A percentile compares a stretch with the other conserved stretches of the same genome.
Evolutionary conservation across 2,329 filamentous ascomycete species (phyloP).

Genomic region (Geosmithia putterillii): DNA sequence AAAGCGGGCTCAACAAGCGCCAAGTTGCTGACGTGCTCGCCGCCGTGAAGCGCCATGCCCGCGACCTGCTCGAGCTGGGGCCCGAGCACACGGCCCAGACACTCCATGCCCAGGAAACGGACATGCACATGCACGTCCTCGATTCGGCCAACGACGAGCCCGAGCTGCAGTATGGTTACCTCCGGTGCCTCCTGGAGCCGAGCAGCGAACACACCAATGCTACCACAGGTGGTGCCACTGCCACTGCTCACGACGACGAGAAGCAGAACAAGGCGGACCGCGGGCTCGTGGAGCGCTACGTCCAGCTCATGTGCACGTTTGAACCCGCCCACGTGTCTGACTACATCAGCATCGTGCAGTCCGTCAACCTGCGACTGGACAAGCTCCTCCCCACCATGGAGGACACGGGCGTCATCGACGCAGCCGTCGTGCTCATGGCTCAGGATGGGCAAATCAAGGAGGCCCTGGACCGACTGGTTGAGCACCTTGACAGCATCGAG

Average conservation of each 20-base stretch:
- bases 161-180: constrained; percentile 62
- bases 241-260: constrained; percentile 15
- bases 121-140: constrained; percentile 56
- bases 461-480: constrained; percentile 76
- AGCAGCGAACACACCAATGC: background rate
- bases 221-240: no score
- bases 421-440: constrained; percentile 81
- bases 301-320: constrained; percentile 83
- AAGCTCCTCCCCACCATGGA: constrained; percentile 80
- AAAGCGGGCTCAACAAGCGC: constrained; percentile 50
- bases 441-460: constrained; percentile 72
- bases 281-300: constrained; percentile 68
- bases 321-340: constrained; percentile 72
- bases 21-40: constrained; percentile 60
- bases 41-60: constrained; percentile 53
- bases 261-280: constrained; percentile 27
- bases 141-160: constrained; percentile 46
- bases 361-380: constrained; percentile 67
- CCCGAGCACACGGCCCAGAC: constrained; percentile 52
- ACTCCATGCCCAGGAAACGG: constrained; percentile 47
- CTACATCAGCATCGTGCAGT: constrained; percentile 66
- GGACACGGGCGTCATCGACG: constrained; percentile 79
- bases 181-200: constrained; percentile 63
- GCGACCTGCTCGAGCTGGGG: constrained; percentile 55
- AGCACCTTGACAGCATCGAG: constrained; percentile 69